Conservation (phyloP, 2,329 filamentous ascomycete species). For the Podosphaera xanthii region DNA sequence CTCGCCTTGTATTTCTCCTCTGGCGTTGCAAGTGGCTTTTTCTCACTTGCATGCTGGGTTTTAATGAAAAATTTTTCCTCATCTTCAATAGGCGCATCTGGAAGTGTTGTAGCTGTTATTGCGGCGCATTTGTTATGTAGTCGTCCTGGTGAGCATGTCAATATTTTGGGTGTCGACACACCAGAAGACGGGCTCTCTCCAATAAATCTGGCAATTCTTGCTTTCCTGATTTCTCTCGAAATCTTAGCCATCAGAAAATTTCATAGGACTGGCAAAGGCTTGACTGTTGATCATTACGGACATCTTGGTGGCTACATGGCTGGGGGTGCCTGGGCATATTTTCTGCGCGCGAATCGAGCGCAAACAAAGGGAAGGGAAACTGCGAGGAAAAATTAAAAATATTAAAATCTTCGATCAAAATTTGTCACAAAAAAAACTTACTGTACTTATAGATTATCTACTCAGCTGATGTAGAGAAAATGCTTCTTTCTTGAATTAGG, state of each 20-base stretch:
- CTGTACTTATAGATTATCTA: too few species aligned
- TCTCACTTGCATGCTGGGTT: slow-evolving; percentile 26
- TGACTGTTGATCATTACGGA: slow-evolving; percentile 17
- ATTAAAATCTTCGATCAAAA: too few species aligned
- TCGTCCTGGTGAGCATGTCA: slow-evolving; percentile 31
- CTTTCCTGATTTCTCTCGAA: slow-evolving; percentile 27
- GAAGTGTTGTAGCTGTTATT: slow-evolving; percentile 35
- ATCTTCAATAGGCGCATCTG: slow-evolving; percentile 43
- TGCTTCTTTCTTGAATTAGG: too few species aligned
- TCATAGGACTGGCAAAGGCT: not conserved
- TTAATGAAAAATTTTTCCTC: slow-evolving; percentile 18
- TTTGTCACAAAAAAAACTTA: too few species aligned
- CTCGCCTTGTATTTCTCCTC: slow-evolving; percentile 40
- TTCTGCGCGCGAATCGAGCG: slow-evolving; percentile 5
- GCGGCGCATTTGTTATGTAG: slow-evolving; percentile 35
- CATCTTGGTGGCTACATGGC: slow-evolving; percentile 18
- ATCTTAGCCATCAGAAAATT: slow-evolving; percentile 18
- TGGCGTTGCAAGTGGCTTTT: slow-evolving; percentile 33
- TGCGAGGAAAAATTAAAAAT: too few species aligned
- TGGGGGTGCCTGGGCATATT: slow-evolving; percentile 12
- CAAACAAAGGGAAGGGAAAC: too few species aligned
- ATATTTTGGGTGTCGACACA: slow-evolving; percentile 29
- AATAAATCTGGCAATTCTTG: slow-evolving; percentile 30
- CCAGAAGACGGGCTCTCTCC: slow-evolving; percentile 28
- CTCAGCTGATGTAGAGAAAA: too few species aligned